Conservation (phyloP, 73 alveolate species). For the Stentor roeselii region DNA sequence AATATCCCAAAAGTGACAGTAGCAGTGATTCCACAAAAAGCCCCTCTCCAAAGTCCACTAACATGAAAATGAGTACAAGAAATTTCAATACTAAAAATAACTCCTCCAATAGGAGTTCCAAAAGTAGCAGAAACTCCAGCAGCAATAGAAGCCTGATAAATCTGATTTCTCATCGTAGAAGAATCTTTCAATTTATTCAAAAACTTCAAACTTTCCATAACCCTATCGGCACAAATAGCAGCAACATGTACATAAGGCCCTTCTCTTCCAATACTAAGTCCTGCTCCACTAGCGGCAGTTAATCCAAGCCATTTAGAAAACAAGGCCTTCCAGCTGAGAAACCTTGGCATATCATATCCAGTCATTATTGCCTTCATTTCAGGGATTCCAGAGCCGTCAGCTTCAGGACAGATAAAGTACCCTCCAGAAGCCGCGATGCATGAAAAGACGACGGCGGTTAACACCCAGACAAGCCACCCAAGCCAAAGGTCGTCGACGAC, state of each 20-base stretch:
- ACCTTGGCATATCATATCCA: constrained; percentile 77
- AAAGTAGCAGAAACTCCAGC: constrained; percentile 88
- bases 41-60: constrained; percentile 72
- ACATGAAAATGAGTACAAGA: constrained; percentile 83
- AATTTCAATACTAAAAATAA: constrained; percentile 87
- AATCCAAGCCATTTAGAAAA: constrained; percentile 79
- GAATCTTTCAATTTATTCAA: neutral
- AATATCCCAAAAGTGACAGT: constrained; percentile 55
- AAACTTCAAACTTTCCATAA: constrained; percentile 29
- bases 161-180: constrained; percentile 45
- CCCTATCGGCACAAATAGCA: constrained; percentile 66
- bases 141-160: constrained; percentile 81
- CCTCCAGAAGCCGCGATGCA: constrained; percentile 72
- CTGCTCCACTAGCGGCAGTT: constrained; percentile 68
- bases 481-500: neutral
- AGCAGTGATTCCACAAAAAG: constrained; percentile 70
- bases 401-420: constrained; percentile 74
- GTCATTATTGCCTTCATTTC: constrained; percentile 88
- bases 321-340: constrained; percentile 67
- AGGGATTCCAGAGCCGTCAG: constrained; percentile 94
- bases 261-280: constrained; percentile 86
- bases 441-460: constrained; percentile 49
- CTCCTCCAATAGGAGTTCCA: constrained; percentile 96
- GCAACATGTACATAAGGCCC: constrained; percentile 94
- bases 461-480: constrained; percentile 55